These are phyloP conservation scores for Pyrus pyrifolia DNA, from an alignment of 306 rosid genomes.

Conservation along the genomic window DNA sequence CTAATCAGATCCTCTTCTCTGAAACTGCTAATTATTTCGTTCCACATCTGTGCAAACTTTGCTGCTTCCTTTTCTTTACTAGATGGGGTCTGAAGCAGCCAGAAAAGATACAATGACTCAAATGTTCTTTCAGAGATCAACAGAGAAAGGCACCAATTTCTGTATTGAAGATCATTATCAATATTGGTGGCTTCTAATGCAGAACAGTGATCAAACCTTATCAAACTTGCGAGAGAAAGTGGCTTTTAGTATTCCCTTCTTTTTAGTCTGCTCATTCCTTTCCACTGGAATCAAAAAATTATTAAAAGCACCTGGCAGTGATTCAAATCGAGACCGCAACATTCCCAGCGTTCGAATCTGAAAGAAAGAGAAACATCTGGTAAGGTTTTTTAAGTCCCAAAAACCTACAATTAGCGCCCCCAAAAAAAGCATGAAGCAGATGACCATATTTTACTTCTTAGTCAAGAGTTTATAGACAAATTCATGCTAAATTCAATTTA, in stretches of 20 bases:
- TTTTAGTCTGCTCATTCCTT: constrained; percentile 37
- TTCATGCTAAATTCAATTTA: not conserved
- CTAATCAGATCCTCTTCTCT: constrained; percentile 89
- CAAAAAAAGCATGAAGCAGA: constrained; percentile 7
- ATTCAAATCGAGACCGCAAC: constrained; percentile 72
- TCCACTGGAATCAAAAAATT: constrained; percentile 64
- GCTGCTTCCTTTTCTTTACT: constrained; percentile 68
- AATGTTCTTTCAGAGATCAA: not conserved
- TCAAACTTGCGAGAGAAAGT: constrained; percentile 60
- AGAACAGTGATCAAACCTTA: constrained; percentile 48
- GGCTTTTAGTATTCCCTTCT: constrained; percentile 51
- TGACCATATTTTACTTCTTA: not conserved
- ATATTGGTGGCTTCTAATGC: constrained; percentile 3
- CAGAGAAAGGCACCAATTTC: not conserved
- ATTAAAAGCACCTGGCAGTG: constrained; percentile 91
- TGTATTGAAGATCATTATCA: not conserved
- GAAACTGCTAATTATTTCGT: constrained; percentile 75
- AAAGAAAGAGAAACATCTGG: constrained; percentile 24
- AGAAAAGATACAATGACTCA: constrained; percentile 1
- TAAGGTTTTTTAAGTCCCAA: constrained; percentile 13
- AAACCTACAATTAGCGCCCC: constrained; percentile 7
- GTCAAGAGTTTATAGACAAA: not conserved
- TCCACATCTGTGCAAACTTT: constrained; percentile 93
- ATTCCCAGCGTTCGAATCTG: constrained; percentile 88
- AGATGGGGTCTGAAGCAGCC: constrained; percentile 45